Evolutionary conservation across 768 basidiomycete genomes (phyloP), one percentile per base, ranked within the genome.

Genomic region (Amyloporia xantha): DNA sequence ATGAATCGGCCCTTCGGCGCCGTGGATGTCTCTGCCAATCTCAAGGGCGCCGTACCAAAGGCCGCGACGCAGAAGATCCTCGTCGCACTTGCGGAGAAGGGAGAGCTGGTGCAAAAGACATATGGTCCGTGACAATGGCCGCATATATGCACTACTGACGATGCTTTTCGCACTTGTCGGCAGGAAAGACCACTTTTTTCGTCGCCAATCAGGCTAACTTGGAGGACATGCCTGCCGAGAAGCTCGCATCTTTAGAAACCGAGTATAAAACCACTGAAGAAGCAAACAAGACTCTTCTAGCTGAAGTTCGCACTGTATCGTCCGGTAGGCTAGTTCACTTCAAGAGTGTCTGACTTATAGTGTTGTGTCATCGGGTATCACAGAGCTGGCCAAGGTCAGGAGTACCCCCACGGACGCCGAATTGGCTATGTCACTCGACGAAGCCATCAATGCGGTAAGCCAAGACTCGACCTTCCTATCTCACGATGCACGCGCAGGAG

Each of bases 1-100:
- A 89, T 91, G 80, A 95, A 95, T 66, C 77, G 91, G n/a, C 91
- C 91, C 5, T 94, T 84, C 59, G 91, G 91, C 6, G 91, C 90
- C 52, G 91, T 93, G 28, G 92, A 96, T 62, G 83, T 95, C 4
- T 77, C 87, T 13, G 89, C 91, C 9, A 96, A 96, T 66, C 69
- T 96, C 25, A 94, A 94, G 66, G 89, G 89, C 44, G 84, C 84
- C 9, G 83, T 95, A 4, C 82, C 89, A 5, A 96, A 96, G 62
- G 68, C 89, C 1, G 73, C 82, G 2, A 82, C 84, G 0, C 90
- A 91, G 61, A 96, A 95, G 69, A 86, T 94, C 40, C 73, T 95
- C 12, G 68, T 78, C 2, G 68, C 81, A 1, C 75, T 95, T 15
- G 84, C 93, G n/a, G 93, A 94, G 55, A 91, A 83, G 62, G 89